These are phyloP conservation scores for Domatiomyces globalis DNA, from an alignment of 2,329 filamentous ascomycete genomes.

Conservation along the genomic window DNA sequence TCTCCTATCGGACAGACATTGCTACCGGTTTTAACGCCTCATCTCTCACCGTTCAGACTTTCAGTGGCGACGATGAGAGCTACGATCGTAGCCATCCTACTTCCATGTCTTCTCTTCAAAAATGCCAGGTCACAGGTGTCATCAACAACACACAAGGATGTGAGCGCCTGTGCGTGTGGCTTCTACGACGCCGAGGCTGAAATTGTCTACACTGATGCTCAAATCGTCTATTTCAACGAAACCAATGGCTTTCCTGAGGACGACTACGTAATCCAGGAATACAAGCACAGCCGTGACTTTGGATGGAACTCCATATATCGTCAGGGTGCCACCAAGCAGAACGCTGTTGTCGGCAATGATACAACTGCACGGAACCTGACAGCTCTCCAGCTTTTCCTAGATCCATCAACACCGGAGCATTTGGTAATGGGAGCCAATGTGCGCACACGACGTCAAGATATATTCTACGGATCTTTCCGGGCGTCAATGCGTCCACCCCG, in stretches of 20 bases:
- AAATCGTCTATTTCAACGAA: conserved; percentile 40
- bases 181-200: conserved; percentile 29
- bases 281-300: conserved; percentile 32
- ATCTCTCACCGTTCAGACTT: neutral
- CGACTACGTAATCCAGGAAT: conserved; percentile 29
- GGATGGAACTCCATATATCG: conserved; percentile 34
- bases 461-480: conserved; percentile 36
- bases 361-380: conserved; percentile 8
- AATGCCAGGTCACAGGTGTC: neutral
- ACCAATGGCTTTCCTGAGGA: conserved; percentile 23
- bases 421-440: conserved; percentile 32
- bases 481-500: conserved; percentile 29
- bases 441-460: conserved; percentile 31
- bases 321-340: conserved; percentile 29
- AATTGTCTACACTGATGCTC: conserved; percentile 33
- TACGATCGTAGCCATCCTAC: neutral
- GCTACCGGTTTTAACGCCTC: neutral
- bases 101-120: neutral
- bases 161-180: conserved; percentile 30
- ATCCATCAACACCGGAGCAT: conserved; percentile 24
- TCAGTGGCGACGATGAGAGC: neutral
- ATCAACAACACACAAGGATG: neutral
- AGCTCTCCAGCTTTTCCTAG: conserved; percentile 24
- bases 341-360: conserved; percentile 25
- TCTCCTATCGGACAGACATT: neutral